Conservation (phyloP, 2,329 filamentous ascomycete species). For the Sarocladium kiliense region DNA sequence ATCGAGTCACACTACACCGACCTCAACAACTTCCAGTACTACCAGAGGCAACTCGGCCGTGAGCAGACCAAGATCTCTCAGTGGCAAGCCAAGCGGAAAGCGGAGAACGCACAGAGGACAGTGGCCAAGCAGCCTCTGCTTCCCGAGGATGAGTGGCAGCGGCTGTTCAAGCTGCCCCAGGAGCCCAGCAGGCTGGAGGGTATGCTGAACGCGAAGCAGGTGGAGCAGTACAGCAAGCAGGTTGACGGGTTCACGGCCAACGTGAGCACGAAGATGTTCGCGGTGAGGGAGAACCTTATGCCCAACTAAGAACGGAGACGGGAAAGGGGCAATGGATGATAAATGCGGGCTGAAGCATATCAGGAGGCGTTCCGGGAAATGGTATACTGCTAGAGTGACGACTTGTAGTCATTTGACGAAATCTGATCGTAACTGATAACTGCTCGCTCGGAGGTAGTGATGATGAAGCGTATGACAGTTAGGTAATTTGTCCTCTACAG, state of each 20-base stretch:
- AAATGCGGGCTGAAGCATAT: slow-evolving; percentile 9
- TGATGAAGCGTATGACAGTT: no score
- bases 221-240: slow-evolving; percentile 96
- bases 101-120: slow-evolving; percentile 81
- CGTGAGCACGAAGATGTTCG: slow-evolving; percentile 96
- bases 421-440: slow-evolving; percentile 1
- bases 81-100: slow-evolving; percentile 96
- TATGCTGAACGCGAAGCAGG: slow-evolving; percentile 91
- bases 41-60: slow-evolving; percentile 86
- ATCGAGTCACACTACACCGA: slow-evolving; percentile 98
- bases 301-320: slow-evolving; percentile 38
- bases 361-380: slow-evolving; percentile 10
- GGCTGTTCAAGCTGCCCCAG: slow-evolving; percentile 93
- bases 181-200: slow-evolving; percentile 91
- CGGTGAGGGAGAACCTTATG: slow-evolving; percentile 68
- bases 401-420: slow-evolving; percentile 7
- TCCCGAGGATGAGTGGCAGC: slow-evolving; percentile 97
- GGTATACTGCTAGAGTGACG: slow-evolving; percentile 9
- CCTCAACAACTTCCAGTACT: slow-evolving; percentile 97
- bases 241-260: slow-evolving; percentile 92
- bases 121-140: slow-evolving; percentile 84
- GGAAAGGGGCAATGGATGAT: slow-evolving; percentile 15
- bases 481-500: no score
- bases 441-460: neutral
- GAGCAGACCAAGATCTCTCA: slow-evolving; percentile 95